A percentile compares a stretch with the other conserved stretches of the same genome.
Evolutionary conservation across 2,329 filamentous ascomycete species (phyloP).

Genomic region (Seiridium unicorne): DNA sequence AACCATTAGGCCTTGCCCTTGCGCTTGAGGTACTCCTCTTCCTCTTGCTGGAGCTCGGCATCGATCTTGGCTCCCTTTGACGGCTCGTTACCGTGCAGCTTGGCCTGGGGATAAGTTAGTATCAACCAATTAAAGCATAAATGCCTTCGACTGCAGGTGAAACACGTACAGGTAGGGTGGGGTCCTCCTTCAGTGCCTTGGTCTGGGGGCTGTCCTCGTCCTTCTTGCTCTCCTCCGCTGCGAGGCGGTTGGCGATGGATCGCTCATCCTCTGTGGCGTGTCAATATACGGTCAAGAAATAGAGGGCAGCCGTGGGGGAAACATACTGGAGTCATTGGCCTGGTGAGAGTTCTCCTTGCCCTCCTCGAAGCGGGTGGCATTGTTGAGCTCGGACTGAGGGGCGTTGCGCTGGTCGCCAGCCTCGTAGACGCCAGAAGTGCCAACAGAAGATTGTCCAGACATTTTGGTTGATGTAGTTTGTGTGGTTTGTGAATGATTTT

Average conservation of each 20-base stretch:
- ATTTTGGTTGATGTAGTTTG: constrained; percentile 19
- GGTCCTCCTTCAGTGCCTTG: constrained; percentile 52
- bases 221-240: constrained; percentile 48
- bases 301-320: not conserved
- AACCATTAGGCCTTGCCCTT: constrained; percentile 50
- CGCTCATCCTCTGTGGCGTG: constrained; percentile 61
- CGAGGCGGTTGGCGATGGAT: constrained; percentile 70
- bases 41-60: constrained; percentile 65
- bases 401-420: constrained; percentile 72
- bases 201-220: constrained; percentile 44
- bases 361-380: constrained; percentile 65
- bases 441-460: constrained; percentile 60
- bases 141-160: not conserved
- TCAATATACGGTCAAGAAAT: constrained; percentile 13
- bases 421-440: constrained; percentile 66
- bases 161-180: constrained; percentile 53
- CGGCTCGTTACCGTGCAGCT: constrained; percentile 69
- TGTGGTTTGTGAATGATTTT: constrained; percentile 8
- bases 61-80: constrained; percentile 72
- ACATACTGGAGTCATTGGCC: constrained; percentile 69
- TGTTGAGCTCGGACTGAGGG: constrained; percentile 48
- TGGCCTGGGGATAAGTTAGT: constrained; percentile 43
- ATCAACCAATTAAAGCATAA: no score
- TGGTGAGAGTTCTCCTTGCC: constrained; percentile 69
- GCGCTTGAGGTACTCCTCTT: constrained; percentile 60